Base-by-base conservation (phyloP, 805 yeast species). In the Kuraishia hungarica region DNA sequence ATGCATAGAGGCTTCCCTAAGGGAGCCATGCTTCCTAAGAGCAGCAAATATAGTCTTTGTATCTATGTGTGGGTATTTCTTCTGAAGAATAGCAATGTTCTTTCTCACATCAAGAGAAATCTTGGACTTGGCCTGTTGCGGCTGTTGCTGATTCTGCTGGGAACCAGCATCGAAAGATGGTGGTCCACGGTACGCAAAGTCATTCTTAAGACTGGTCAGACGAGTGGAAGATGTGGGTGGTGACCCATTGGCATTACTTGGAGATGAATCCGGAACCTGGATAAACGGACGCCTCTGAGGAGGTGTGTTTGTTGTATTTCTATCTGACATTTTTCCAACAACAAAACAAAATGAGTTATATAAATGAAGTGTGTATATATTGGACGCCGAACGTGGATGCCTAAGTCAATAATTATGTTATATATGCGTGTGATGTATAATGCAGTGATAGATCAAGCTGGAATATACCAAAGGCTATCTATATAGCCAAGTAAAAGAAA, bases 191-290 rank as follows among this genome's bases (percentile, higher is more conserved):
- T 74, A 79, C 1, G 78, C 70, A 58, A 76, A 79, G 59, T 71
- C 70, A 55, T 76, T 79, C 39, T 75, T 64, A 51, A 79, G 62
- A 51, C 67, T 66, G 43, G 17, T 35, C 43, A 35, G n/a, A 10
- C 71, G 64, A 5, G 69, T 10, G 24, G 35, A 56, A 55, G 28
- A 61, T 53, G n/a, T n/a, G n/a, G 17, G 67, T 17, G 43, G 43
- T 35, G 43, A 35, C 4, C 43, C n/a, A 13, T 35, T 35, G 43
- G 43, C 43, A 35, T 35, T 35, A 15, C 43, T 11, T 11, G 80
- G 81, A 0, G 83, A 78, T 0, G 83, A 78, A 55, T 73, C 77
- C 1, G 80, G 82, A 4, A 80, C 81, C 58, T 80, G 82, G 2
- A 80, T 67, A 11, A 61, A 53, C 24, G 70, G 69, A 1, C 67